These are phyloP conservation scores for Fusarium mundagurra DNA, from an alignment of 2,329 filamentous ascomycete genomes.

Conservation along the genomic window DNA sequence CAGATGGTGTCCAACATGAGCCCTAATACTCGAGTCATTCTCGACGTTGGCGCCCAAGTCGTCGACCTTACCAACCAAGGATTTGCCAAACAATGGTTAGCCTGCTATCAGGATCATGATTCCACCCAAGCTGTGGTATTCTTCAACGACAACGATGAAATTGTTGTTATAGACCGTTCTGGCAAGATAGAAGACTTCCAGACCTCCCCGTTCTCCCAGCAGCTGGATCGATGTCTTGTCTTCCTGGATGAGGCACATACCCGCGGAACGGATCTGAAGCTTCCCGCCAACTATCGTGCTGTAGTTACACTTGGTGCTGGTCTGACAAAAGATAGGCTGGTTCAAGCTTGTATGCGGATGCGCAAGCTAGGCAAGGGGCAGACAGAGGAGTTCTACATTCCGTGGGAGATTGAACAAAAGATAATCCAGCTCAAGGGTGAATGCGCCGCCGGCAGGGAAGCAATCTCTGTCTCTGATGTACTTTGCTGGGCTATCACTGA, in stretches of 20 bases:
- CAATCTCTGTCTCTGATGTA: constrained; percentile 63
- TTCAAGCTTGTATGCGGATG: constrained; percentile 81
- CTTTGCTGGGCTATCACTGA: constrained; percentile 65
- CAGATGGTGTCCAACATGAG: constrained; percentile 49
- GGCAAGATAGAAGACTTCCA: constrained; percentile 60
- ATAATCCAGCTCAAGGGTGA: constrained; percentile 48
- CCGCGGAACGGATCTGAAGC: constrained; percentile 72
- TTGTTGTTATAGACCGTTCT: constrained; percentile 61
- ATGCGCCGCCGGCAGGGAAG: fast-evolving
- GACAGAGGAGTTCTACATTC: constrained; percentile 68
- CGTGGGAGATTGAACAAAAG: constrained; percentile 66
- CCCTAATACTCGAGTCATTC: constrained; percentile 63
- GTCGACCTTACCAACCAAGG: constrained; percentile 68
- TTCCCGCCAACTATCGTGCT: constrained; percentile 68
- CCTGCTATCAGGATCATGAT: neutral
- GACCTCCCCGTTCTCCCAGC: constrained; percentile 65
- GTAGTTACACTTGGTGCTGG: constrained; percentile 73
- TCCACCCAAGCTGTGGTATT: constrained; percentile 59
- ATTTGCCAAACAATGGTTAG: constrained; percentile 65
- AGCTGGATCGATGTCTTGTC: constrained; percentile 68
- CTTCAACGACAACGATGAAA: constrained; percentile 64
- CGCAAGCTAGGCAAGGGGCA: constrained; percentile 74
- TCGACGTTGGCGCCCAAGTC: constrained; percentile 75
- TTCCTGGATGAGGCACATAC: constrained; percentile 79
- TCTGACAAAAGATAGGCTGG: constrained; percentile 74